Conservation (phyloP, 257 asterid genomes). For the Osmanthus fragrans region DNA sequence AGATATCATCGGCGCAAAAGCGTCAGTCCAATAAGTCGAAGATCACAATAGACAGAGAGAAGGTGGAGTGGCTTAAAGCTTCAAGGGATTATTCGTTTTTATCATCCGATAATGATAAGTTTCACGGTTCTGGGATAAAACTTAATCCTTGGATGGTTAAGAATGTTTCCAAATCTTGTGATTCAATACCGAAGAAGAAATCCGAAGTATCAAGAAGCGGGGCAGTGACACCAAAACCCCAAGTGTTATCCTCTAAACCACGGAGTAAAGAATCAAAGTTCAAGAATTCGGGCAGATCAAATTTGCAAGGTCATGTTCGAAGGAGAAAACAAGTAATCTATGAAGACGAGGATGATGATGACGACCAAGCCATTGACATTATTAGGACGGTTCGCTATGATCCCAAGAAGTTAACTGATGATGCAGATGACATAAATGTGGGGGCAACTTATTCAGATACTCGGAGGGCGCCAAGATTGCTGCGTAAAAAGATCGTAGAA, state of each 20-base stretch:
- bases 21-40: not conserved
- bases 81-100: constrained; percentile 16
- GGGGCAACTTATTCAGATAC: too few species aligned
- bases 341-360: not conserved
- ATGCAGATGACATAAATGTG: too few species aligned
- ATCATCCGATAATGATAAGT: not conserved
- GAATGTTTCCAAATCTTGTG: not conserved
- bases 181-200: not conserved
- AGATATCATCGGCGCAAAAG: too few species aligned
- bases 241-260: not conserved
- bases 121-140: not conserved
- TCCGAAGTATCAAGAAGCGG: not conserved
- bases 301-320: not conserved
- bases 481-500: not conserved
- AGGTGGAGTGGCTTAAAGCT: not conserved
- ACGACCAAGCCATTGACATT: not conserved
- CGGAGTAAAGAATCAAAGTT: too few species aligned
- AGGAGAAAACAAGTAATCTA: not conserved
- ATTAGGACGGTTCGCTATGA: too few species aligned
- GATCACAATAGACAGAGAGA: not conserved
- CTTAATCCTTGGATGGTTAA: not conserved
- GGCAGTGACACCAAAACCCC: not conserved
- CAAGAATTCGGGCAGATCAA: not conserved
- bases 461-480: too few species aligned
- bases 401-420: too few species aligned